Percentiles rank a stretch among this genome's conserved stretches.
Conservation (phyloP, 116 monocot genomes). For the Cymodocea nodosa region DNA sequence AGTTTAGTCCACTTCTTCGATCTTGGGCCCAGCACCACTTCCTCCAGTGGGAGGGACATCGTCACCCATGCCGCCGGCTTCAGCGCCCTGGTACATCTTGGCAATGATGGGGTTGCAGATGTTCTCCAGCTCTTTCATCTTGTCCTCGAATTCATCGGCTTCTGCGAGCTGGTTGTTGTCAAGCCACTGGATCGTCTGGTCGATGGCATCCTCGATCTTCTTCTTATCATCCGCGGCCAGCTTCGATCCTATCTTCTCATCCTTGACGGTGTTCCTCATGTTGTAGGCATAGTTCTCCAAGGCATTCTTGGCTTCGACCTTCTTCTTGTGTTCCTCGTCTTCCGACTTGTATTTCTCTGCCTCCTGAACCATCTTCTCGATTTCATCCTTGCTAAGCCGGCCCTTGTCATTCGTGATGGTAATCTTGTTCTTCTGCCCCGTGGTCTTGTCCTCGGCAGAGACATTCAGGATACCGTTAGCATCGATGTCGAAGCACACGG, state of each 20-base stretch:
- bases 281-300: slow-evolving; percentile 62
- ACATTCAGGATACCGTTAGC: slow-evolving; percentile 42
- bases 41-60: slow-evolving; percentile 3
- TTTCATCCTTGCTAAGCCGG: slow-evolving; percentile 32
- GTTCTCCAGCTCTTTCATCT: slow-evolving; percentile 57
- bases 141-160: slow-evolving; percentile 46
- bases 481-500: slow-evolving; percentile 10
- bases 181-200: slow-evolving; percentile 43
- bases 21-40: slow-evolving; percentile 10
- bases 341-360: slow-evolving; percentile 24
- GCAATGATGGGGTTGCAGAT: slow-evolving; percentile 44
- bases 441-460: slow-evolving; percentile 45
- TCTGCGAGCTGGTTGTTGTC: slow-evolving; percentile 49
- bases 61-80: slow-evolving; percentile 12
- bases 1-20: slow-evolving; percentile 20
- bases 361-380: slow-evolving; percentile 39
- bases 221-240: slow-evolving; percentile 13
- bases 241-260: slow-evolving; percentile 27
- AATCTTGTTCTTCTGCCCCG: slow-evolving; percentile 49
- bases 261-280: slow-evolving; percentile 51
- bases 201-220: slow-evolving; percentile 41
- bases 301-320: slow-evolving; percentile 21
- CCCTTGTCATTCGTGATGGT: slow-evolving; percentile 51
- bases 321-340: slow-evolving; percentile 22
- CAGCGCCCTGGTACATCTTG: slow-evolving; percentile 30